A percentile compares a stretch with the other conserved stretches of the same genome.
phyloP scores from a whole-genome alignment of 768 basidiomycete genomes.

The Lentinus tigrinus region DNA sequence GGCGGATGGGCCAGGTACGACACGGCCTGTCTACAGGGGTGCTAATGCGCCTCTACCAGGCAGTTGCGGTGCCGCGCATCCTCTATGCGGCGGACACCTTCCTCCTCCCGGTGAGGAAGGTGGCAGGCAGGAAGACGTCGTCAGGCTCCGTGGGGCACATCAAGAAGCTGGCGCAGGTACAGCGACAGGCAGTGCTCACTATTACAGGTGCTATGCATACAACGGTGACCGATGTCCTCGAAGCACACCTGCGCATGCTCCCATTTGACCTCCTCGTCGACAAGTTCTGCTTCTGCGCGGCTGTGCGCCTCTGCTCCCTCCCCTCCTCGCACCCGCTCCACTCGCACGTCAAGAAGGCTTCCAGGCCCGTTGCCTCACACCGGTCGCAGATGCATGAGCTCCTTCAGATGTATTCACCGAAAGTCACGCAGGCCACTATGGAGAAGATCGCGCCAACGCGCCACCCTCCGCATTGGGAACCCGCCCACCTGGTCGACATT shows the following conservation, averaged over 20 bases:
- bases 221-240: slow-evolving; percentile 22
- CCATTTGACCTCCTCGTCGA: slow-evolving; percentile 20
- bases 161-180: slow-evolving; percentile 18
- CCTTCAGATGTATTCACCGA: slow-evolving; percentile 6
- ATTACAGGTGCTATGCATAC: slow-evolving; percentile 26
- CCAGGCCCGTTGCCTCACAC: slow-evolving; percentile 6
- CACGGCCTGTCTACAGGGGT: slow-evolving; percentile 18
- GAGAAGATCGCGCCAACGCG: slow-evolving; percentile 19
- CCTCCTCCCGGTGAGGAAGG: neutral
- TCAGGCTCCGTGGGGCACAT: neutral
- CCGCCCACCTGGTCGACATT: neutral
- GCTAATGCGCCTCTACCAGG: slow-evolving; percentile 25
- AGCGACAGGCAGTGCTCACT: slow-evolving; percentile 17
- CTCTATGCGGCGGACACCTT: slow-evolving; percentile 24
- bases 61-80: slow-evolving; percentile 27
- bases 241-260: slow-evolving; percentile 19
- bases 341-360: neutral
- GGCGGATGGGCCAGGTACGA: slow-evolving; percentile 17
- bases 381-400: too few species aligned
- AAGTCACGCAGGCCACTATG: neutral
- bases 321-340: slow-evolving; percentile 20
- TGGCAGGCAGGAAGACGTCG: too few species aligned
- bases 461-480: too few species aligned
- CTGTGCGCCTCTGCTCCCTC: slow-evolving; percentile 19
- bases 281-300: slow-evolving; percentile 9